Conservation (phyloP, 1,284 basidiomycete genomes). For the Trichosporon sp. region DNA sequence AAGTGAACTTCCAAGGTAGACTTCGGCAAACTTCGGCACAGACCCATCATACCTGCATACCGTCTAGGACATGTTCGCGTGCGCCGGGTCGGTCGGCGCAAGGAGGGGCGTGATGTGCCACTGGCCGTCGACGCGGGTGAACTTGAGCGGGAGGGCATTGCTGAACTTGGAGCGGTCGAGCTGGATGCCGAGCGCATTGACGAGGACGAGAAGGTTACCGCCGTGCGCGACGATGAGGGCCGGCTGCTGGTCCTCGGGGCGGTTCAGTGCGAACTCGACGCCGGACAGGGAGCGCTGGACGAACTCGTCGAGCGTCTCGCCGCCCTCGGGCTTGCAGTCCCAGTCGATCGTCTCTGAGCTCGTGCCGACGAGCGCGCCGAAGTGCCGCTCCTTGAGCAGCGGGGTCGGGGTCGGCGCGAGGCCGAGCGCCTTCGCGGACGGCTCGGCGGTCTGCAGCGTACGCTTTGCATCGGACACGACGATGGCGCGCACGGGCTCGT, state of each 20-base stretch:
- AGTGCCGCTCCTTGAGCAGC: constrained; percentile 13
- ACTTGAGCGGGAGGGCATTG: constrained; percentile 14
- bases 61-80: constrained; percentile 5
- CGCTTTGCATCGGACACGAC: constrained; percentile 13
- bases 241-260: constrained; percentile 30
- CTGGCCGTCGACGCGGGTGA: constrained; percentile 5
- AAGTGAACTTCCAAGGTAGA: background rate
- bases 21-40: background rate
- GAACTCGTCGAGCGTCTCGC: constrained; percentile 16
- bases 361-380: constrained; percentile 12
- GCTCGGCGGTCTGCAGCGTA: constrained; percentile 16
- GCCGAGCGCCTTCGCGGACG: background rate
- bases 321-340: constrained; percentile 13
- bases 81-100: background rate
- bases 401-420: background rate
- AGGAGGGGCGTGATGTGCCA: constrained; percentile 8
- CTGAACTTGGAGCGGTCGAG: constrained; percentile 8
- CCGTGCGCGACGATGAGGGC: constrained; percentile 24
- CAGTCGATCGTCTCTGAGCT: constrained; percentile 15
- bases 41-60: background rate
- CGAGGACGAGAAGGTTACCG: constrained; percentile 14
- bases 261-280: constrained; percentile 24
- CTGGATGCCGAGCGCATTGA: background rate
- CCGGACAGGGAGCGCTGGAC: constrained; percentile 10
- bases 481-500: background rate